These are phyloP conservation scores for Moricandia arvensis DNA, from an alignment of 345 rosid species.

Conservation along the genomic window DNA sequence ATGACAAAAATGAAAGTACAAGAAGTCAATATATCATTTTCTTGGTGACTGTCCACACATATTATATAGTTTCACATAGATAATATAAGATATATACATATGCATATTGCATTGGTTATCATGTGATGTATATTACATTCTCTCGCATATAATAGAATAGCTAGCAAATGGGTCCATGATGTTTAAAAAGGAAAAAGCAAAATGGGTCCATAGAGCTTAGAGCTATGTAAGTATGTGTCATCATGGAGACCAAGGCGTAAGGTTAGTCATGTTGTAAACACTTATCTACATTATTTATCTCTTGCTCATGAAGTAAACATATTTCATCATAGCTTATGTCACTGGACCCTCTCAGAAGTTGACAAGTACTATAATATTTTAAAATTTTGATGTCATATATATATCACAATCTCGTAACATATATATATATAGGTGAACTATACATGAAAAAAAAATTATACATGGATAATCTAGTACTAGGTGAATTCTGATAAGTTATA, in stretches of 20 bases:
- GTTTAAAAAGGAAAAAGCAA: too few relatives aligned
- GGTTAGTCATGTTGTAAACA: not conserved
- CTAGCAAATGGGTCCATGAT: too few relatives aligned
- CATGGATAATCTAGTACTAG: too few relatives aligned
- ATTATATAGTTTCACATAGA: not conserved
- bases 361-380: not conserved
- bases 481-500: too few relatives aligned
- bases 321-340: conserved; percentile 24
- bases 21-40: conserved; percentile 27
- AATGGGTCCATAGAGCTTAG: conserved; percentile 24
- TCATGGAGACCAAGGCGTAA: conserved; percentile 26
- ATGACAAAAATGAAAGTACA: too few relatives aligned
- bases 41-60: conserved; percentile 17
- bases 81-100: not conserved
- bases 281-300: conserved; percentile 4
- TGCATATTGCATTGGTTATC: not conserved
- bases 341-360: conserved; percentile 8
- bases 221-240: conserved; percentile 7
- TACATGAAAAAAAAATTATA: too few relatives aligned
- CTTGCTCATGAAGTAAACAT: conserved; percentile 24
- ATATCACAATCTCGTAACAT: not conserved
- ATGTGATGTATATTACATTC: not conserved
- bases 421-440: too few relatives aligned
- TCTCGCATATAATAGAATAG: too few relatives aligned
- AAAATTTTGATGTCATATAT: conserved; percentile 16